These are phyloP conservation scores for Ophiocordyceps sinensis DNA, from an alignment of 2,329 filamentous ascomycete species.

Conservation along the genomic window DNA sequence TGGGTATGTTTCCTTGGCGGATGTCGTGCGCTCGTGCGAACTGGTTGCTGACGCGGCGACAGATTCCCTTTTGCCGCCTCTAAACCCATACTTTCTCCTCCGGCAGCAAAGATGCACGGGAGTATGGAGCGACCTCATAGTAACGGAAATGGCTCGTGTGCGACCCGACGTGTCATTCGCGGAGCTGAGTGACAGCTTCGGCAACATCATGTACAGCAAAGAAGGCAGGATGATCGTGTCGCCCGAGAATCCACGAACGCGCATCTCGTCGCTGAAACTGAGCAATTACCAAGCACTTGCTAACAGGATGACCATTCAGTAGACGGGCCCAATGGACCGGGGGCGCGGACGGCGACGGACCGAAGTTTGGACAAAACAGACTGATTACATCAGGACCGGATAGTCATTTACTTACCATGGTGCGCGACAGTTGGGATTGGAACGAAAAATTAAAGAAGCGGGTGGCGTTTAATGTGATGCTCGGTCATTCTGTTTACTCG, in stretches of 20 bases:
- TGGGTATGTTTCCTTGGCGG: constrained; percentile 30
- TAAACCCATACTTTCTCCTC: constrained; percentile 61
- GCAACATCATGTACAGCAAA: constrained; percentile 42
- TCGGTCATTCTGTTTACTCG: too few species aligned
- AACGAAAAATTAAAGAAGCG: too few species aligned
- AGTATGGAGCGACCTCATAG: constrained; percentile 57
- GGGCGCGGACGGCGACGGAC: background rate
- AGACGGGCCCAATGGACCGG: constrained; percentile 1
- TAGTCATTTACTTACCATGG: too few species aligned
- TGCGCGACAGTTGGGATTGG: too few species aligned
- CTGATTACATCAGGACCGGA: background rate
- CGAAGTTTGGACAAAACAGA: background rate
- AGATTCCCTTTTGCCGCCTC: constrained; percentile 55
- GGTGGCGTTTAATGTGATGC: too few species aligned
- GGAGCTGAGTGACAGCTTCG: constrained; percentile 50
- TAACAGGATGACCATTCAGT: constrained; percentile 22
- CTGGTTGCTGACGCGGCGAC: constrained; percentile 7
- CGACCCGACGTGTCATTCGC: constrained; percentile 45
- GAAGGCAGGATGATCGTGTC: constrained; percentile 43
- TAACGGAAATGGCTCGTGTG: constrained; percentile 42
- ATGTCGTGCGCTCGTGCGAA: background rate
- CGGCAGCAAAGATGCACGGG: constrained; percentile 47
- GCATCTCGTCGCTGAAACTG: constrained; percentile 40
- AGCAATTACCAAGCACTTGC: constrained; percentile 40
- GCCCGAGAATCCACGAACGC: constrained; percentile 37